Percentiles rank a stretch among this genome's conserved stretches.
Evolutionary conservation across 2,329 filamentous ascomycete species (phyloP).

Genomic region (Calycina marina): DNA sequence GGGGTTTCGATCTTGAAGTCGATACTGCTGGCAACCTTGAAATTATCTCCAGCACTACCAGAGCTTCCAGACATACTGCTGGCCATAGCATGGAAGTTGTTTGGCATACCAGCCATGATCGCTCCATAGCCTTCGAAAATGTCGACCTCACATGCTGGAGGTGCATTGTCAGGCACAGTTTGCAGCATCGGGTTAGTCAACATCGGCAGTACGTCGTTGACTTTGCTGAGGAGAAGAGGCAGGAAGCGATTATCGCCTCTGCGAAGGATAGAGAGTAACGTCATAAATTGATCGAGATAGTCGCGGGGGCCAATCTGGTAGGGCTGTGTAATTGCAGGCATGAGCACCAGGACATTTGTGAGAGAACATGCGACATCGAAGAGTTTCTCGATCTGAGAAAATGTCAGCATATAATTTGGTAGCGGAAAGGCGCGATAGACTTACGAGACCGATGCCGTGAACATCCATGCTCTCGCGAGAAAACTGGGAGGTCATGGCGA

Average conservation of each 20-base stretch:
- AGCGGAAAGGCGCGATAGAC: constrained; percentile 19
- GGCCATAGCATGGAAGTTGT: constrained; percentile 14
- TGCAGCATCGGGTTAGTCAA: constrained; percentile 45
- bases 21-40: not conserved
- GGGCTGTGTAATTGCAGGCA: constrained; percentile 42
- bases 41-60: constrained; percentile 10
- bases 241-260: constrained; percentile 64
- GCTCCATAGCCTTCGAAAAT: constrained; percentile 54
- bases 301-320: constrained; percentile 57
- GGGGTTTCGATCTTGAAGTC: constrained; percentile 20
- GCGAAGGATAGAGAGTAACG: constrained; percentile 55
- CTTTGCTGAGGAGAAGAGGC: constrained; percentile 61
- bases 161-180: constrained; percentile 36
- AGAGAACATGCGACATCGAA: constrained; percentile 63
- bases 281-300: constrained; percentile 55
- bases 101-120: constrained; percentile 35
- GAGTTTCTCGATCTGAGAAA: constrained; percentile 57
- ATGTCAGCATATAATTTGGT: no score
- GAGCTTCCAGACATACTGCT: constrained; percentile 3
- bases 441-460: constrained; percentile 57
- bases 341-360: constrained; percentile 56
- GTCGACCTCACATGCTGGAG: constrained; percentile 31
- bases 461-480: constrained; percentile 60
- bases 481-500: constrained; percentile 55
- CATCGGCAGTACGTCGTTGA: constrained; percentile 54